Conservation (phyloP, 331 rosid species). For the Quercus phellos region DNA sequence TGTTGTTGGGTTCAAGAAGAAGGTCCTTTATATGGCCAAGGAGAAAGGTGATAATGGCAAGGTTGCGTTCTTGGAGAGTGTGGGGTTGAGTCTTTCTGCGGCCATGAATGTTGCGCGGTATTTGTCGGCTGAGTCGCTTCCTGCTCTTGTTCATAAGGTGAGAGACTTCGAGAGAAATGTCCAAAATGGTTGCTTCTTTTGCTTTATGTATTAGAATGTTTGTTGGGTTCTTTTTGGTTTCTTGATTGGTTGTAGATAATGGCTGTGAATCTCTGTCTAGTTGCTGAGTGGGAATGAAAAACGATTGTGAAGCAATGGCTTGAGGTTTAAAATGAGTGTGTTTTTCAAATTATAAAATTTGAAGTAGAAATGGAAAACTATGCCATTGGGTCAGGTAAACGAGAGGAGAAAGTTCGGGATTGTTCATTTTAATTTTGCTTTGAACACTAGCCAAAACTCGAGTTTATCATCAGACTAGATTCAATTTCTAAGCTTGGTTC, state of each 20-base stretch:
- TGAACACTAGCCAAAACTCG: no score
- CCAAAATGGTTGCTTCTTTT: background rate
- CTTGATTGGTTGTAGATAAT: background rate
- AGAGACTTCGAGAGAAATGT: background rate
- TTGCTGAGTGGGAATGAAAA: background rate
- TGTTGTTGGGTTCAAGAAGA: conserved; percentile 41
- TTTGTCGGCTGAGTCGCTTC: conserved; percentile 50
- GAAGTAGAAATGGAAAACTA: background rate
- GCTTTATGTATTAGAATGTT: background rate
- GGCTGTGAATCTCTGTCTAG: background rate
- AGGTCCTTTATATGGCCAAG: conserved; percentile 50
- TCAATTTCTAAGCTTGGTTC: no score
- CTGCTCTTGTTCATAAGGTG: conserved; percentile 56
- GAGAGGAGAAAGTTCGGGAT: no score
- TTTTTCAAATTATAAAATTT: no score
- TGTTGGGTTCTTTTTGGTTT: background rate
- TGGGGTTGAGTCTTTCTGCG: conserved; percentile 60
- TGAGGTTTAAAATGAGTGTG: background rate
- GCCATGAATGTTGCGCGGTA: conserved; percentile 76
- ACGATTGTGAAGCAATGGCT: background rate
- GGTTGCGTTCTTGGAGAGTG: conserved; percentile 72
- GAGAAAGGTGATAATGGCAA: conserved; percentile 74
- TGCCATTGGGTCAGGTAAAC: no score
- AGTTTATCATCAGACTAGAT: no score
- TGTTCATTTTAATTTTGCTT: no score